Evolutionary conservation across 2,329 filamentous ascomycete genomes (phyloP).

Genomic region (Grosmannia clavigera): DNA sequence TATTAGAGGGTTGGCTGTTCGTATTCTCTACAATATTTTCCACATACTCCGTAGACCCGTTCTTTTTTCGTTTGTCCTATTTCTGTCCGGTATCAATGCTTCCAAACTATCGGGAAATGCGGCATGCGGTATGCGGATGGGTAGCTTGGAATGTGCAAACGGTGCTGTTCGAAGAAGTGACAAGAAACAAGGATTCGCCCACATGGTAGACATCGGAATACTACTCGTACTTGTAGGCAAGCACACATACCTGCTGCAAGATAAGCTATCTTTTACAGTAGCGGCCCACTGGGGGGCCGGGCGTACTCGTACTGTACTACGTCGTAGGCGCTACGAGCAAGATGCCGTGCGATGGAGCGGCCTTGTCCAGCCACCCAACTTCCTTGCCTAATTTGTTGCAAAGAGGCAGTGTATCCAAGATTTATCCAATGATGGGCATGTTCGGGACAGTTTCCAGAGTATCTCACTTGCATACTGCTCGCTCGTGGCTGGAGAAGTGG

Average conservation of each 20-base stretch:
- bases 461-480: no score
- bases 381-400: neutral
- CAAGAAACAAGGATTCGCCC: neutral
- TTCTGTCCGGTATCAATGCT: neutral
- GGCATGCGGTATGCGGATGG: neutral
- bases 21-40: neutral
- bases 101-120: neutral
- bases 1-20: neutral
- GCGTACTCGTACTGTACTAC: neutral
- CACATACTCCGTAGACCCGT: no score
- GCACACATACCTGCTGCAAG: neutral
- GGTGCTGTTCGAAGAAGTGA: neutral
- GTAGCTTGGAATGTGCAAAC: constrained; percentile 2
- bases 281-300: no score
- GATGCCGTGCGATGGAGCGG: neutral
- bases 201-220: neutral
- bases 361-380: neutral
- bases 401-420: neutral
- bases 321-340: no score
- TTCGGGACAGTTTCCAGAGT: no score
- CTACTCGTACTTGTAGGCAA: neutral
- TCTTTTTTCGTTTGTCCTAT: no score
- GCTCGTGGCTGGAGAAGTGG: no score
- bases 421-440: no score
- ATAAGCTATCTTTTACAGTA: neutral